phyloP scores from a whole-genome alignment of 140 eudicot genomes.

The Erigeron philadelphicus region DNA sequence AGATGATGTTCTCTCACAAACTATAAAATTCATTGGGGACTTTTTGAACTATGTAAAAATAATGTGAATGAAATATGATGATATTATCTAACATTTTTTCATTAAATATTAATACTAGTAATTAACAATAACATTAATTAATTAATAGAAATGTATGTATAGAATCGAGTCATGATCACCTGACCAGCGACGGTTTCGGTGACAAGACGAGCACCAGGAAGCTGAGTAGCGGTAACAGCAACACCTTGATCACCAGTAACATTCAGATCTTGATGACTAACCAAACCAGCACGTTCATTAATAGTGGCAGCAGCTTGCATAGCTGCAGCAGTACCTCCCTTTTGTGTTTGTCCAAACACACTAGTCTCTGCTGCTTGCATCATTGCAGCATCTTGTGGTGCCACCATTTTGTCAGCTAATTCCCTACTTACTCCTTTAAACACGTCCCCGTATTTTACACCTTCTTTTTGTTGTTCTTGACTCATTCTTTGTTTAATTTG shows the following conservation, averaged over 20 bases:
- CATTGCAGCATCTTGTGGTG: constrained; percentile 72
- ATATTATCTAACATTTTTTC: too few relatives aligned
- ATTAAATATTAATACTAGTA: too few relatives aligned
- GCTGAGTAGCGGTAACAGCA: constrained; percentile 45
- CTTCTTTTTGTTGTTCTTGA: constrained; percentile 42
- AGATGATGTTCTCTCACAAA: too few relatives aligned
- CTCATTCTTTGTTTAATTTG: constrained; percentile 29
- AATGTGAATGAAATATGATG: too few relatives aligned
- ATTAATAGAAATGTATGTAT: too few relatives aligned
- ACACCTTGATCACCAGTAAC: constrained; percentile 42
- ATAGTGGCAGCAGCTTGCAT: constrained; percentile 77
- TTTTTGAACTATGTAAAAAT: too few relatives aligned
- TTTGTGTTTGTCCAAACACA: constrained; percentile 54
- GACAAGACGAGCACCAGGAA: constrained; percentile 48
- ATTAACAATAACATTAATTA: too few relatives aligned
- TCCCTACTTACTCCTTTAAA: constrained; percentile 53
- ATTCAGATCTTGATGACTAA: constrained; percentile 30
- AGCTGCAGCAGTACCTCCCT: constrained; percentile 74
- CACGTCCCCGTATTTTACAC: constrained; percentile 63
- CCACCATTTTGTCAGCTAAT: constrained; percentile 49
- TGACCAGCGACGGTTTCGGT: constrained; percentile 66
- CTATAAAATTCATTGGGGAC: too few relatives aligned
- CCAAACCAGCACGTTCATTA: constrained; percentile 56
- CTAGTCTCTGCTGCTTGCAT: constrained; percentile 68
- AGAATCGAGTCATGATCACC: constrained; percentile 31